phyloP scores from a whole-genome alignment of 805 yeast species.

The Saturnispora dispora region DNA sequence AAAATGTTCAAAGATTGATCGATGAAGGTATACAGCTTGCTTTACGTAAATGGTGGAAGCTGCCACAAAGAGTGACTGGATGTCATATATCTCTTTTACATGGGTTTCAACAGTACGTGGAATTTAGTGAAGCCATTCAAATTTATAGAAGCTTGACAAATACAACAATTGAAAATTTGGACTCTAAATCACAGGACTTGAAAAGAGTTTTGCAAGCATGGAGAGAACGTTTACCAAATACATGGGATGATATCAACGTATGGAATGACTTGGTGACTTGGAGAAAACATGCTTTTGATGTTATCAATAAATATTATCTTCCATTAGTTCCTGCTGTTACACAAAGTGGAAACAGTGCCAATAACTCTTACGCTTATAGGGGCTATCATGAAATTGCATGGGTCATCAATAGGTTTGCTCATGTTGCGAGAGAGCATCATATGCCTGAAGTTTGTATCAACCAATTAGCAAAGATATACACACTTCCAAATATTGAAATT shows the following conservation, averaged over 20 bases:
- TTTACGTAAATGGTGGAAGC: slow-evolving; percentile 83
- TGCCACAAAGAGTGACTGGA: slow-evolving; percentile 64
- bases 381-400: slow-evolving; percentile 99
- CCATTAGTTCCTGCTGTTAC: slow-evolving; percentile 85
- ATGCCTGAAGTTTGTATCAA: slow-evolving; percentile 95
- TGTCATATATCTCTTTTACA: slow-evolving; percentile 89
- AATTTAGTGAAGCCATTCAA: slow-evolving; percentile 94
- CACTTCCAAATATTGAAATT: slow-evolving; percentile 93
- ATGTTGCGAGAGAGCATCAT: slow-evolving; percentile 93
- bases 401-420: slow-evolving; percentile 97
- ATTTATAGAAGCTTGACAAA: slow-evolving; percentile 80
- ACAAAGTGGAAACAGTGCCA: slow-evolving; percentile 58
- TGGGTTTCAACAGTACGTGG: slow-evolving; percentile 94
- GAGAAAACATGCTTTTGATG: slow-evolving; percentile 98
- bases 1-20: slow-evolving; percentile 75
- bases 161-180: slow-evolving; percentile 87
- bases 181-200: slow-evolving; percentile 85
- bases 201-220: slow-evolving; percentile 94
- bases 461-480: slow-evolving; percentile 87
- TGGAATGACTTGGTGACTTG: slow-evolving; percentile 98
- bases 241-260: slow-evolving; percentile 94
- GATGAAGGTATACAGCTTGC: slow-evolving; percentile 96
- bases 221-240: slow-evolving; percentile 94
- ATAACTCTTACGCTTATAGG: slow-evolving; percentile 89
- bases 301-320: slow-evolving; percentile 86